Percentiles rank a stretch among this genome's conserved stretches.
phyloP scores from a whole-genome alignment of 2,329 filamentous ascomycete species.

The Aspergillus piperis region DNA sequence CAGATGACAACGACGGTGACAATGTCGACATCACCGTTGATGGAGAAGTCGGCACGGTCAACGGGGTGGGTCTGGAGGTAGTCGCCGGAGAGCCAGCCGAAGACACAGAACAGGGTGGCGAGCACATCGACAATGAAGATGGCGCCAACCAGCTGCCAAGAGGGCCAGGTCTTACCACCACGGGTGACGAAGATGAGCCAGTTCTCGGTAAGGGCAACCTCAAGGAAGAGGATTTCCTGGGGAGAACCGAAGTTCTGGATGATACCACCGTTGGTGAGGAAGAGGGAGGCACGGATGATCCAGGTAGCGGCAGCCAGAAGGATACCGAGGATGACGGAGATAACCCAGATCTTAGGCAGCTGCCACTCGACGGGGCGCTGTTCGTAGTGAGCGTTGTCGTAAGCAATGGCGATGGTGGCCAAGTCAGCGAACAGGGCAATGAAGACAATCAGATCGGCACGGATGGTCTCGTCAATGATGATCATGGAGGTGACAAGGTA shows the following conservation, averaged over 20 bases:
- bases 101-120: slow-evolving; percentile 72
- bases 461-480: slow-evolving; percentile 76
- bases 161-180: slow-evolving; percentile 73
- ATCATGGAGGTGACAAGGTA: slow-evolving; percentile 78
- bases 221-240: slow-evolving; percentile 81
- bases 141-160: slow-evolving; percentile 71
- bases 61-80: slow-evolving; percentile 32
- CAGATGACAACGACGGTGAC: slow-evolving; percentile 56
- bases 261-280: slow-evolving; percentile 69
- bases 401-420: slow-evolving; percentile 75
- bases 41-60: slow-evolving; percentile 34
- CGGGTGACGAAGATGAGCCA: slow-evolving; percentile 97
- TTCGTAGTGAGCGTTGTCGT: slow-evolving; percentile 77
- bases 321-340: slow-evolving; percentile 59
- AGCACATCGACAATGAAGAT: slow-evolving; percentile 72
- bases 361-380: slow-evolving; percentile 77
- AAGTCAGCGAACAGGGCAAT: slow-evolving; percentile 77
- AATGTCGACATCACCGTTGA: slow-evolving; percentile 60
- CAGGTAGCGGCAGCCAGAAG: slow-evolving; percentile 71
- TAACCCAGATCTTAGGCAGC: slow-evolving; percentile 78
- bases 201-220: slow-evolving; percentile 91
- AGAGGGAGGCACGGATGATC: slow-evolving; percentile 71
- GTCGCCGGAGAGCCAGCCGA: slow-evolving; percentile 69
- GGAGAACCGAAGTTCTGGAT: slow-evolving; percentile 74
- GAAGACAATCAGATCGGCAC: slow-evolving; percentile 73